Evolutionary conservation across 148 eudicot species (phyloP).

Genomic region (Vaccinium myrtillus): DNA sequence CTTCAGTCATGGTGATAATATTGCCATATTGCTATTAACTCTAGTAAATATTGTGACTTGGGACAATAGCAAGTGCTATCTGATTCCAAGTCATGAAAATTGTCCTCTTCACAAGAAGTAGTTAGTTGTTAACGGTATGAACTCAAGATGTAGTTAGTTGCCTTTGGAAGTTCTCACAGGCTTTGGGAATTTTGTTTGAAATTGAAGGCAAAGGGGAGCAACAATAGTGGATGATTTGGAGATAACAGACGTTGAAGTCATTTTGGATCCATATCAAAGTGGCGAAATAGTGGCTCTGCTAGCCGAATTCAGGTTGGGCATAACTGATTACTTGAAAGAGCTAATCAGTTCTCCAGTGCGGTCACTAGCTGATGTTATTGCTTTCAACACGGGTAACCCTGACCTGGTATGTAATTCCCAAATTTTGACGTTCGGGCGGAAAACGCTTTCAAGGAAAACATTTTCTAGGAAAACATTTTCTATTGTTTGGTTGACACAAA

Average conservation of each 20-base stretch:
- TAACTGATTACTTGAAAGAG: constrained; percentile 37
- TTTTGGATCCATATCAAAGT: constrained; percentile 19
- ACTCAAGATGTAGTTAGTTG: not conserved
- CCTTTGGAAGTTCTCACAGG: not conserved
- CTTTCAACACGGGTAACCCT: constrained; percentile 30
- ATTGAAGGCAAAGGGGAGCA: constrained; percentile 36
- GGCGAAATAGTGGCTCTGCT: constrained; percentile 26
- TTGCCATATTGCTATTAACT: not conserved
- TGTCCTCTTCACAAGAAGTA: not conserved
- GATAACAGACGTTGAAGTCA: constrained; percentile 22
- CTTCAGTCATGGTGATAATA: not conserved
- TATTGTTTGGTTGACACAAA: no score
- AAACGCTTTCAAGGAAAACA: no score
- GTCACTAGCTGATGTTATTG: constrained; percentile 37
- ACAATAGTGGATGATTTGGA: constrained; percentile 33
- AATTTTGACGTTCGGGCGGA: not conserved
- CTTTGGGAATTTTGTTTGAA: not conserved
- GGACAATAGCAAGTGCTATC: not conserved
- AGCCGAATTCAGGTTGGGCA: constrained; percentile 37
- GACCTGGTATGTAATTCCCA: constrained; percentile 22
- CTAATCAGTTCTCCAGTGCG: constrained; percentile 28
- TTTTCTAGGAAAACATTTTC: not conserved
- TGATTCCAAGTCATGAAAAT: not conserved
- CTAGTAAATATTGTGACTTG: not conserved
- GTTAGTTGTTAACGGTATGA: not conserved